Conservation (phyloP, 1,284 basidiomycete species). For the Cutaneotrichosporon arboriforme region DNA sequence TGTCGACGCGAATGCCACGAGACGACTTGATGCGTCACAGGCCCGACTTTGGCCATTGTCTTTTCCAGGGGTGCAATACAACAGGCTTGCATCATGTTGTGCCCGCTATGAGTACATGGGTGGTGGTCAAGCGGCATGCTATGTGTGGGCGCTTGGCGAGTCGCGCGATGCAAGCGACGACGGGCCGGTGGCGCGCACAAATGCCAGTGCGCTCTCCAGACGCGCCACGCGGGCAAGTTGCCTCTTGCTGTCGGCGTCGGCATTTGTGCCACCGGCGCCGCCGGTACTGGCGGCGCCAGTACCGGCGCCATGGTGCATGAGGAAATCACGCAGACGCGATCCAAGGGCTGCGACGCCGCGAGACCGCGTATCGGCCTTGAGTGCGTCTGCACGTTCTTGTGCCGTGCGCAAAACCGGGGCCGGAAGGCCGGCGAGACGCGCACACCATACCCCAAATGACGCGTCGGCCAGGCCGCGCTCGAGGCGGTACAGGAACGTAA, state of each 20-base stretch:
- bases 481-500: slow-evolving; percentile 78
- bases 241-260: background rate
- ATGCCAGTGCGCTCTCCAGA: slow-evolving; percentile 13
- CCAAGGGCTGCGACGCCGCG: slow-evolving; percentile 10
- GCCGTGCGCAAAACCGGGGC: slow-evolving; percentile 62
- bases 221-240: slow-evolving; percentile 1
- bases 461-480: slow-evolving; percentile 66
- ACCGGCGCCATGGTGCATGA: too few relatives aligned
- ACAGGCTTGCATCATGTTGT: too few relatives aligned
- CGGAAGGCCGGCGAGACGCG: slow-evolving; percentile 72
- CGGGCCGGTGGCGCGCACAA: slow-evolving; percentile 1
- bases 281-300: too few relatives aligned
- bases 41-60: too few relatives aligned
- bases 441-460: slow-evolving; percentile 86
- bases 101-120: too few relatives aligned
- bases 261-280: too few relatives aligned
- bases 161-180: too few relatives aligned
- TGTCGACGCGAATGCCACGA: too few relatives aligned
- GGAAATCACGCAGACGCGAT: background rate
- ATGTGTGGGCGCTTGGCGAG: too few relatives aligned
- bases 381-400: slow-evolving; percentile 54
- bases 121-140: too few relatives aligned
- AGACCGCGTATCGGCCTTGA: slow-evolving; percentile 50
- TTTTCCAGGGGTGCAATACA: too few relatives aligned
- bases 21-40: too few relatives aligned